Evolutionary conservation across 257 asterid genomes (phyloP).

Genomic region (Handroanthus guayacan): DNA sequence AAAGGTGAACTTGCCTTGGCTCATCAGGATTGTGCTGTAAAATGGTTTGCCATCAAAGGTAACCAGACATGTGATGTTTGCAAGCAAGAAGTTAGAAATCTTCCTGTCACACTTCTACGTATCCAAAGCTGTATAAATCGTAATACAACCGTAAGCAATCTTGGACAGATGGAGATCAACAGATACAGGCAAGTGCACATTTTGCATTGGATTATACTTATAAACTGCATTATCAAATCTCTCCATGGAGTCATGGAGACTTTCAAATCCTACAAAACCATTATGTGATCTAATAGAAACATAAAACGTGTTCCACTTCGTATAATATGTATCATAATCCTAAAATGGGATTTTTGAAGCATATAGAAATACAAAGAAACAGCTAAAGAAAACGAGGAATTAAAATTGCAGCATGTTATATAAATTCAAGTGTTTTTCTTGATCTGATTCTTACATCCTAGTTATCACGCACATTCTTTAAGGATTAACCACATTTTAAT

Average conservation of each 20-base stretch:
- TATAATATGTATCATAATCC: too few species aligned
- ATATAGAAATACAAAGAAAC: too few species aligned
- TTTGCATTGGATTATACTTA: not conserved
- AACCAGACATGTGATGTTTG: conserved; percentile 93
- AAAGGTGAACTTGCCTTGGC: conserved; percentile 95
- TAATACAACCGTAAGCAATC: conserved; percentile 38
- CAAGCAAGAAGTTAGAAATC: conserved; percentile 78
- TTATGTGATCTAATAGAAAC: too few species aligned
- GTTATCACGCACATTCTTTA: not conserved
- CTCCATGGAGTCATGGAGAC: not conserved
- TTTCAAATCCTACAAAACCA: not conserved
- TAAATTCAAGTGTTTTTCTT: too few species aligned
- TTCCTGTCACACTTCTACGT: conserved; percentile 90
- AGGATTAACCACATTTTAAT: not conserved
- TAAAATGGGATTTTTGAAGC: too few species aligned
- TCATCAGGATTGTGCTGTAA: conserved; percentile 88
- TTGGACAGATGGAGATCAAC: conserved; percentile 61
- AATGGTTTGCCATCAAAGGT: conserved; percentile 91
- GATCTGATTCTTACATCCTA: too few species aligned
- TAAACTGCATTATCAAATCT: not conserved
- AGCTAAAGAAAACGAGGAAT: too few species aligned
- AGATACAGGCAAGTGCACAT: conserved; percentile 71
- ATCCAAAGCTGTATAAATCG: conserved; percentile 66
- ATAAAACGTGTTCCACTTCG: too few species aligned
- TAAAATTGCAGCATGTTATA: too few species aligned